Conservation (phyloP, 2,329 filamentous ascomycete species). For the Ceratocystis eucalypticola region DNA sequence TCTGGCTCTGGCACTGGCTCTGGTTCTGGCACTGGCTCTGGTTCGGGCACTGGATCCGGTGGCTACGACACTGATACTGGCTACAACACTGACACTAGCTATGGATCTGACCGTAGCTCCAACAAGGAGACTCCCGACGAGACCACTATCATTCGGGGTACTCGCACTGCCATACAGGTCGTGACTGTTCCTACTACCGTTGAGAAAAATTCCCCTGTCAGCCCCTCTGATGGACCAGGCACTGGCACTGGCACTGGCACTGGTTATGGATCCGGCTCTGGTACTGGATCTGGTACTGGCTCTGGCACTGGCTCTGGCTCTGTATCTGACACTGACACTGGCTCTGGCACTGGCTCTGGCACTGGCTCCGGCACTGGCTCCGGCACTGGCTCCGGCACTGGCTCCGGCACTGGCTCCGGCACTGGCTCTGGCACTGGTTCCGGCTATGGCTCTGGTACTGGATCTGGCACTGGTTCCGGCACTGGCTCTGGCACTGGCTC, state of each 20-base stretch:
- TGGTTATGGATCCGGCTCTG: constrained; percentile 13
- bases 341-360: constrained; percentile 24
- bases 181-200: constrained; percentile 24
- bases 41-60: constrained; percentile 29
- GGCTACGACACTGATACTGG: not conserved
- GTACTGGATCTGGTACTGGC: not conserved
- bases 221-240: not conserved
- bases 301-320: not conserved
- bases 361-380: not conserved
- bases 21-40: not conserved
- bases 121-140: constrained; percentile 25
- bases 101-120: constrained; percentile 23
- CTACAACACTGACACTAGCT: constrained; percentile 24
- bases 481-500: not conserved
- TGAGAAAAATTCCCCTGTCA: constrained; percentile 28
- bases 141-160: constrained; percentile 28
- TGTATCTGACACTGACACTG: constrained; percentile 17
- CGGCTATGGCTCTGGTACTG: constrained; percentile 25
- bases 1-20: not conserved
- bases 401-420: not conserved
- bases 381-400: not conserved
- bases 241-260: constrained; percentile 25
- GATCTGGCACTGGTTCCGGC: not conserved
- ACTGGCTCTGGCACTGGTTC: no score
- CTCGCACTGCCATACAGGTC: constrained; percentile 30